Percentiles rank a stretch among this genome's conserved stretches.
Evolutionary conservation across 768 basidiomycete genomes (phyloP).

Genomic region (Phlebiopsis gigantea): DNA sequence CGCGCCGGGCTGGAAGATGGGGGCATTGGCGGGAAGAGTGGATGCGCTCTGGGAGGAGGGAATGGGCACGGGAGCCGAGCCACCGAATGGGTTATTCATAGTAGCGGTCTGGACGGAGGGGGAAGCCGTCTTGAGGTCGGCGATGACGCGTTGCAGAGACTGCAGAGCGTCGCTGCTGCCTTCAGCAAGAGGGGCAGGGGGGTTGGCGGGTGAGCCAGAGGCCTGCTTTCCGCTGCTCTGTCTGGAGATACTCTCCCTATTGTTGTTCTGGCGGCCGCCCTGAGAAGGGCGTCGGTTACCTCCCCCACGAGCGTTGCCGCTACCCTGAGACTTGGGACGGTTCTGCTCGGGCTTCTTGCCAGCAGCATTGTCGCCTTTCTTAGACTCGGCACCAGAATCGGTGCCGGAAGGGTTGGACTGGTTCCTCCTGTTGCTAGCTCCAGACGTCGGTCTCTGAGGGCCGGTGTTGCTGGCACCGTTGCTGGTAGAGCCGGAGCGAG

Average conservation of each 20-base stretch:
- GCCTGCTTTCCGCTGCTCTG: conserved; percentile 38
- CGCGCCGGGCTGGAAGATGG: conserved; percentile 70
- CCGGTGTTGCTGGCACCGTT: conserved; percentile 26
- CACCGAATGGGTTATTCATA: conserved; percentile 30
- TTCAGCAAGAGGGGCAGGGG: conserved; percentile 39
- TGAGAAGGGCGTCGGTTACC: conserved; percentile 58
- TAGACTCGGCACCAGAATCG: conserved; percentile 76
- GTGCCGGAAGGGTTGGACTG: conserved; percentile 29
- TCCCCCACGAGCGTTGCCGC: conserved; percentile 30
- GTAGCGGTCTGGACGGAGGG: conserved; percentile 45
- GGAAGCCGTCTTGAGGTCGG: conserved; percentile 85
- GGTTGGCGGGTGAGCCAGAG: conserved; percentile 44
- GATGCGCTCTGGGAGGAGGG: conserved; percentile 44
- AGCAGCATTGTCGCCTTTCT: conserved; percentile 45
- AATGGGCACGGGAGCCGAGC: conserved; percentile 33
- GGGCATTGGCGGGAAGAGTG: conserved; percentile 59
- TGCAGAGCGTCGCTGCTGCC: conserved; percentile 79
- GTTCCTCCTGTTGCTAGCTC: conserved; percentile 52
- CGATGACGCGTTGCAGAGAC: conserved; percentile 89
- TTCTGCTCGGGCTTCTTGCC: conserved; percentile 47
- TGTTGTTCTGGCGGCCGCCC: conserved; percentile 40
- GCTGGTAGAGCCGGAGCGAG: conserved; percentile 40
- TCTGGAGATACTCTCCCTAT: conserved; percentile 26
- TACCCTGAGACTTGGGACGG: conserved; percentile 29
- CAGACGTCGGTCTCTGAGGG: conserved; percentile 55